Base-by-base conservation (phyloP, 495 filamentous ascomycete species). In the Podospora pseudoanserina region DNA sequence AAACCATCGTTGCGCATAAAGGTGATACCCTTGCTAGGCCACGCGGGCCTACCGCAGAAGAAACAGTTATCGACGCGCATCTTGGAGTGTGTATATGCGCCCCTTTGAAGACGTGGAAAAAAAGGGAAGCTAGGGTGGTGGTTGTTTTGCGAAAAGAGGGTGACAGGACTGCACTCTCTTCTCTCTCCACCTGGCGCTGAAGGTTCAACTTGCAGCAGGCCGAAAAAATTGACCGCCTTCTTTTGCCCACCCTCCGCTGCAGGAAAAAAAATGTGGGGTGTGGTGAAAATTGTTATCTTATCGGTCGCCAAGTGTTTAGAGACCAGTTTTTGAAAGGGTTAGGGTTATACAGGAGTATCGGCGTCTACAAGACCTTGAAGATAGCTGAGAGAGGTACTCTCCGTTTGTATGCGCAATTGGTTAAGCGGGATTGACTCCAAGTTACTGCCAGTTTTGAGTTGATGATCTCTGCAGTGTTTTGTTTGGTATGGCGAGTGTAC, bases 21-120 rank as follows among this genome's bases (percentile, higher is more conserved):
- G 69, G 90, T 92, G 74, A 97, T 97, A 70, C 94, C 91, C 78
- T 95, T 94, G 75, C 87, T 86, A 54, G 94, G 93, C 81, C 95
- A 97, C 79, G 88, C 86, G 39, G 93, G 93, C 74, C 77, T 57
- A 67, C 90, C 92, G 82, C 94, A 97, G 82, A 96, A 96, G 76
- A 92, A 92, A 78, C 93, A 97, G 64, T 90, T 92, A 79, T 96
- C 93, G 78, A 97, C 69, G 71, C 75, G 74, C 75, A 77, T 77
- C 87, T 71, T 72, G 74, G 28, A 20, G 68, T 58, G 23, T 58
- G 15, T 58, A 58, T 58, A 58, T 20, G 55, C 23, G 55, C 3
- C 23, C n/a, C n/a, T 58, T 58, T 7, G 13, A 5, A 26, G 54
- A 20, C 23, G 13, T 58, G 55, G 18, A 23, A 20, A 58, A 26